Base-by-base conservation (phyloP, 371 early-diverging fungal species). In the Zopfochytrium polystomum region DNA sequence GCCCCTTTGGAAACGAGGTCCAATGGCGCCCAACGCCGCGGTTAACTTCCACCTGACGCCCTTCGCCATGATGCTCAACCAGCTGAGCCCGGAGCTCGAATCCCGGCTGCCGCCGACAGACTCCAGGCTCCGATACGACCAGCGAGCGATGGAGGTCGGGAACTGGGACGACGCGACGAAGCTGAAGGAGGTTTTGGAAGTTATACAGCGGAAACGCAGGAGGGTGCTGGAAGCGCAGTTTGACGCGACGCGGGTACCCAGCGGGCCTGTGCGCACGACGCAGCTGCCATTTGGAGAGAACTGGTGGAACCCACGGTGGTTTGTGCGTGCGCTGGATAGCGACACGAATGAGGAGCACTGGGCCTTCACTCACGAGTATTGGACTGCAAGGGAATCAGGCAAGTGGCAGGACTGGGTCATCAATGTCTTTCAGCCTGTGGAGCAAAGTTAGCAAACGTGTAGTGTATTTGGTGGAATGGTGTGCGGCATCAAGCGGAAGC, bases 61-160 rank as follows among this genome's bases (percentile, higher is more conserved):
- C 1, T 90, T 87, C 67, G 89, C 92, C 22, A 78, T 84, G 62
- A 79, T 86, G 18, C 74, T 92, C 42, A 92, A 91, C 72, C 80
- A 92, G 56, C 62, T 80, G 25, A 72, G 84, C 1, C 66, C 76
- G 1, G 55, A 62, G 20, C 78, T 91, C 20, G 70, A 64, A 45
- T 61, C 65, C 4, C 75, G 69, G 56, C 66, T 92, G 42, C 85
- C 87, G 25, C 87, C 84, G 2, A 89, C 90, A 1, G 92, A 92
- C 64, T 88, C 85, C 13, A 78, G 92, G 34, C 78, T 87, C 51
- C 79, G 91, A 13, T 89, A 89, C 9, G 90, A 91, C 67, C 92
- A 91, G 74, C 71, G 65, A 1, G 76, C 79, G 4, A 75, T 79
- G 78, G 77, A 79, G 38, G 52, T 56, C 18, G 90, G 86, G 5